phyloP scores from a whole-genome alignment of 176 grass and related monocot species.

The Musa beccarii region DNA sequence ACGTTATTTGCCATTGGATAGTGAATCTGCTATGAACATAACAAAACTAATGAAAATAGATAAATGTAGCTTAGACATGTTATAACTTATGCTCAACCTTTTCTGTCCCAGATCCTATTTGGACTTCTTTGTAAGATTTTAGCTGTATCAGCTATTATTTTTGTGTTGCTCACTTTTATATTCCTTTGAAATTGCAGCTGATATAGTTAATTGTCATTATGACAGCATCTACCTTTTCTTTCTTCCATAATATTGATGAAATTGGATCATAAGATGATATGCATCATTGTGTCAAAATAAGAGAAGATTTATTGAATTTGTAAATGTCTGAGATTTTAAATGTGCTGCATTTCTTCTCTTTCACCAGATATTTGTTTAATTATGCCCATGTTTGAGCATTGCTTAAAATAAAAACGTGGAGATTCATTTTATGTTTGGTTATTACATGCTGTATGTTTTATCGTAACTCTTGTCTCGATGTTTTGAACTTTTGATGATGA shows the following conservation, averaged over 20 bases:
- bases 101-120: too few species aligned
- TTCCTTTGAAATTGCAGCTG: not conserved
- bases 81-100: too few species aligned
- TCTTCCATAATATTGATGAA: not conserved
- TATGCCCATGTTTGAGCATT: not conserved
- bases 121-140: too few species aligned
- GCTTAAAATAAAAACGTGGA: not conserved
- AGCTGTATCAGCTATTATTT: too few species aligned
- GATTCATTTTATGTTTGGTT: not conserved
- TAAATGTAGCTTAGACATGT: too few species aligned
- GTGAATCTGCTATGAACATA: too few species aligned
- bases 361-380: not conserved
- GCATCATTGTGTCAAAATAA: not conserved
- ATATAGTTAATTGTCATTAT: not conserved
- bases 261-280: not conserved
- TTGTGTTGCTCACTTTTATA: too few species aligned
- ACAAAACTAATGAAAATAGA: too few species aligned
- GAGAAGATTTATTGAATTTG: not conserved
- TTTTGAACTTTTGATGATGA: too few species aligned
- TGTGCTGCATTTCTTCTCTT: not conserved
- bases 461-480: too few species aligned
- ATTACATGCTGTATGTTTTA: not conserved
- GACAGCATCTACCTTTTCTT: not conserved
- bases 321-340: not conserved
- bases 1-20: too few species aligned